Base-by-base conservation (phyloP, 768 basidiomycete species). In the Phlebiopsis flavidoalba region DNA sequence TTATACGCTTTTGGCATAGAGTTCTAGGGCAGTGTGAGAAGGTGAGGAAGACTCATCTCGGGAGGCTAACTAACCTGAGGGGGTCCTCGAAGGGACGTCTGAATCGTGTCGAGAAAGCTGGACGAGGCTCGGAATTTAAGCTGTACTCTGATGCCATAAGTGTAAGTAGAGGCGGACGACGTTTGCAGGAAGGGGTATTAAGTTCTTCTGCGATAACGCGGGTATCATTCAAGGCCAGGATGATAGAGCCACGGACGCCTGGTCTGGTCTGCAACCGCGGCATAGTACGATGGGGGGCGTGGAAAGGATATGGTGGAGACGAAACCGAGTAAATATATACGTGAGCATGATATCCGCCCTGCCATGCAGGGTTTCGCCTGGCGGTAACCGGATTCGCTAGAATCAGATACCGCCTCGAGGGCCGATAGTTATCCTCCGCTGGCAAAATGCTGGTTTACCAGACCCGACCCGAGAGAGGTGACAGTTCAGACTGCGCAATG, bases 1-100 rank as follows among this genome's bases (percentile, higher is more conserved):
- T 63, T 59, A 53, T 54, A 60, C 7, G 40, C 40, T 15, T n/a
- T n/a, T 50, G 52, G 62, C 49, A 63, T 7, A 63, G 54, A 22
- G 48, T 22, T 37, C 62, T 63, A 56, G n/a, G 19, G 54, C 26
- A 36, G 8, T 33, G 26, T 12, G 1, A 56, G 51, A n/a, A n/a
- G 31, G 46, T 26, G 57, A 33, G 40, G 17, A 51, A 12, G 17
- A 10, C 14, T 49, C 37, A 14, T 31, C 19, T 46, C 17, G 40
- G 51, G 46, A 37, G 12, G n/a, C 14, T 15, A 62, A 59, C 62
- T 24, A 43, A 63, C 62, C 51, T 21, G 48, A 24, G 47, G 6
- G 62, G 58, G 24, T 60, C 48, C 15, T 53, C 21, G 37, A 56
- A 63, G 14, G 62, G 62, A 15, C 26, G 58, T 48, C 51, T 52